Conservation (phyloP, 495 filamentous ascomycete genomes). For the Echria macrotheca region DNA sequence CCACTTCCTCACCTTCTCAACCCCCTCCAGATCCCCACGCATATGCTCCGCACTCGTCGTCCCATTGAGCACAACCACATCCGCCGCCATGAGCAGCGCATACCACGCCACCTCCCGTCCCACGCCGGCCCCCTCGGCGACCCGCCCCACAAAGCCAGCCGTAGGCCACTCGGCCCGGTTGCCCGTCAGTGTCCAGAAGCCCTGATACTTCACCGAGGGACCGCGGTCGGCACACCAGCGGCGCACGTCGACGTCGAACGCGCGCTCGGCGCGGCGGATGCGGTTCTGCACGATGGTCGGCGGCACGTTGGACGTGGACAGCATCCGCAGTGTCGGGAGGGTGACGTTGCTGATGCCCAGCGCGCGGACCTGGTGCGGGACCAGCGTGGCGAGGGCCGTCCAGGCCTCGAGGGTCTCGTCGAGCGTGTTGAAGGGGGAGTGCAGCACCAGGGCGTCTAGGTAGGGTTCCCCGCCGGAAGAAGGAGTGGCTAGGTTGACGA, state of each 20-base stretch:
- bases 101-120: conserved; percentile 57
- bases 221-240: conserved; percentile 54
- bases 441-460: conserved; percentile 68
- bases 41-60: conserved; percentile 60
- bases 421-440: conserved; percentile 57
- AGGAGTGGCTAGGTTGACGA: conserved; percentile 57
- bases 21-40: conserved; percentile 56
- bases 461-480: too few species aligned
- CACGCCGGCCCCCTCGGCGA: conserved; percentile 47
- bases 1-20: conserved; percentile 46
- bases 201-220: conserved; percentile 57
- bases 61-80: conserved; percentile 61
- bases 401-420: conserved; percentile 60
- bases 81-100: conserved; percentile 53
- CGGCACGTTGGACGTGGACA: conserved; percentile 35
- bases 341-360: conserved; percentile 70
- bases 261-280: conserved; percentile 54
- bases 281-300: conserved; percentile 64
- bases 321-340: conserved; percentile 42
- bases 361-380: conserved; percentile 55
- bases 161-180: conserved; percentile 54
- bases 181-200: conserved; percentile 75
- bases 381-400: conserved; percentile 56
- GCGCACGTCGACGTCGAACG: conserved; percentile 58
- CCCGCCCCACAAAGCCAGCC: conserved; percentile 42